Percentiles rank a stretch among this genome's conserved stretches.
Conservation (phyloP, 495 filamentous ascomycete species). For the Xylaria intraflava region DNA sequence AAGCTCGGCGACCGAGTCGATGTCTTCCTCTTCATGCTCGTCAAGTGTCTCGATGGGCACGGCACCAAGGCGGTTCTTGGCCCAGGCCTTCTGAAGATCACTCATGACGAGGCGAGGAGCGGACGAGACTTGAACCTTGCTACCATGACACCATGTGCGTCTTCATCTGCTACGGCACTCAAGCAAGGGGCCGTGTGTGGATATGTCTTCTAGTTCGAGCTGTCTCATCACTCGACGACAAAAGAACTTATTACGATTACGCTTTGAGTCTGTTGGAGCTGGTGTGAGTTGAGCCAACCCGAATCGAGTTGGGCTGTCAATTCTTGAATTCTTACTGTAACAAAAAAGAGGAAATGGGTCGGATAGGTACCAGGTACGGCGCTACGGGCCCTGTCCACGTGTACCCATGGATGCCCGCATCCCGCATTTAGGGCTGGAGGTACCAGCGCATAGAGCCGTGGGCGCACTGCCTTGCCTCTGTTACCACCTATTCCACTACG, state of each 20-base stretch:
- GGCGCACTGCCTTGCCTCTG: no score
- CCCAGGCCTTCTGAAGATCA: constrained; percentile 76
- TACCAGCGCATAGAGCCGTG: no score
- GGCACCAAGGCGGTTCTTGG: constrained; percentile 66
- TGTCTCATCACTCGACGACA: not conserved
- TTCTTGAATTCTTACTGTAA: constrained; percentile 1
- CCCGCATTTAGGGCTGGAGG: no score
- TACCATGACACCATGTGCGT: constrained; percentile 9
- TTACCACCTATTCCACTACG: no score
- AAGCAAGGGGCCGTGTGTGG: not conserved
- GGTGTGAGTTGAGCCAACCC: not conserved
- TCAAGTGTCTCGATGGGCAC: constrained; percentile 50
- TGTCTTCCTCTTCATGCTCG: constrained; percentile 50
- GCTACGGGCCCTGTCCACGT: no score
- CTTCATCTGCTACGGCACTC: not conserved
- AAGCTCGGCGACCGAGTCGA: constrained; percentile 31
- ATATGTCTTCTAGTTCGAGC: not conserved
- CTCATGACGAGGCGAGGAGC: constrained; percentile 55
- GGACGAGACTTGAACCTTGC: not conserved
- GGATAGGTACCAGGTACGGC: not conserved
- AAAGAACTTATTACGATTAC: not conserved
- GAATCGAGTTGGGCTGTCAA: constrained; percentile 1
- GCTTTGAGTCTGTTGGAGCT: not conserved
- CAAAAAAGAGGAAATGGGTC: not conserved
- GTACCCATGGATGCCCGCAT: no score